Percentiles rank a stretch among this genome's conserved stretches.
These are phyloP conservation scores for Lupinus albus DNA, from an alignment of 306 rosid genomes.

Conservation along the genomic window DNA sequence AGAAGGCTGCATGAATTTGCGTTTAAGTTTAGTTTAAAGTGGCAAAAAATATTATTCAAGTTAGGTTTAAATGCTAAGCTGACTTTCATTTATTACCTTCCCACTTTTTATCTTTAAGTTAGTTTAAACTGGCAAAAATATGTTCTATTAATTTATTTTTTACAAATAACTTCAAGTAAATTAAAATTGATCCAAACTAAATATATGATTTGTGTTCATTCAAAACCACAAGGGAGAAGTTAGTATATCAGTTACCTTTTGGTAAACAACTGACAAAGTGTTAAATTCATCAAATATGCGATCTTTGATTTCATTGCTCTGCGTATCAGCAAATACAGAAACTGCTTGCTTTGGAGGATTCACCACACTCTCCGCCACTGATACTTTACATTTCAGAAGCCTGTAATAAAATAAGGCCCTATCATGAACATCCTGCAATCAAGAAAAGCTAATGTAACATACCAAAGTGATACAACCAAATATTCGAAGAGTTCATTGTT, in stretches of 20 bases:
- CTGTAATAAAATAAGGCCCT: conserved; percentile 96
- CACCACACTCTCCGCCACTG: conserved; percentile 86
- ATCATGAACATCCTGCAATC: conserved; percentile 95
- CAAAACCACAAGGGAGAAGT: conserved; percentile 24
- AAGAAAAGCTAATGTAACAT: conserved; percentile 48
- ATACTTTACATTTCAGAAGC: conserved; percentile 76
- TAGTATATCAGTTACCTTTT: conserved; percentile 60
- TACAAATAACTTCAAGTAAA: conserved; percentile 11
- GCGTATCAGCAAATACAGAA: conserved; percentile 99
- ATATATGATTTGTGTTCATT: not conserved
- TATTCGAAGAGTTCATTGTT: conserved; percentile 23
- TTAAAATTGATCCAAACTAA: conserved; percentile 20
- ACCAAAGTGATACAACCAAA: conserved; percentile 25
- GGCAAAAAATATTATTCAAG: too few relatives aligned
- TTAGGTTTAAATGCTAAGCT: conserved; percentile 5
- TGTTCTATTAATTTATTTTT: not conserved
- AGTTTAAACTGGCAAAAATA: not conserved
- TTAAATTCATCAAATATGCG: conserved; percentile 97
- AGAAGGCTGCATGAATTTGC: conserved; percentile 81
- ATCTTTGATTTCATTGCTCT: conserved; percentile 97
- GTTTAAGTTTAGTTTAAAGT: too few relatives aligned
- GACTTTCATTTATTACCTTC: conserved; percentile 4
- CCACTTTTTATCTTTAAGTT: conserved; percentile 2
- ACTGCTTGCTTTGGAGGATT: conserved; percentile 99
- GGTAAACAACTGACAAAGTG: conserved; percentile 92